phyloP scores from a whole-genome alignment of 352 stramenopile species.

The Phytophthora kernoviae region DNA sequence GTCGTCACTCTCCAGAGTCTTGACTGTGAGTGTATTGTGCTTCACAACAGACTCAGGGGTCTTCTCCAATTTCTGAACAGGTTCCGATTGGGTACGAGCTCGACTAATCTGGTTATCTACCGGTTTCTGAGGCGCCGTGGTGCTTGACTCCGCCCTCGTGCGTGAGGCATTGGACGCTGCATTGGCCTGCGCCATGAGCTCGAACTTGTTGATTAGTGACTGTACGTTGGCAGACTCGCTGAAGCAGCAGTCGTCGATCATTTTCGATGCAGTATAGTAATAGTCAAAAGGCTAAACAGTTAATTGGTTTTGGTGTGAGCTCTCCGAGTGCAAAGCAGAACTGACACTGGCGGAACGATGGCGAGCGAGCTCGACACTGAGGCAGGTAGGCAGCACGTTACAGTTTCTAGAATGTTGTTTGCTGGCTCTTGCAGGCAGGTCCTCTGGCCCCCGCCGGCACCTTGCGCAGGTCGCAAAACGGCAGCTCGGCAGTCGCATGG shows the following conservation, averaged over 20 bases:
- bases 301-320: conserved; percentile 6
- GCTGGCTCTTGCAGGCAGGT: conserved; percentile 14
- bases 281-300: not conserved
- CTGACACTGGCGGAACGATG: conserved; percentile 8
- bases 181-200: conserved; percentile 31
- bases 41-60: not conserved
- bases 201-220: conserved; percentile 43
- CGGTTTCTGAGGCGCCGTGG: conserved; percentile 13
- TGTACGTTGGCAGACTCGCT: conserved; percentile 21
- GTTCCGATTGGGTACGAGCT: conserved; percentile 13
- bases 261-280: not conserved
- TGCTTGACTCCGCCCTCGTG: too few species aligned
- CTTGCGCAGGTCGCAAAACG: conserved; percentile 8
- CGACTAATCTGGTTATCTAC: conserved; percentile 19
- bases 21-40: conserved; percentile 7
- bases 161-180: not conserved
- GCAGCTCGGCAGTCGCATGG: not conserved
- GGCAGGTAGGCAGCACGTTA: too few species aligned
- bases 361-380: conserved; percentile 13
- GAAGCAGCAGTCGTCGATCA: conserved; percentile 14
- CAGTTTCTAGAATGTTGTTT: not conserved
- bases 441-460: not conserved
- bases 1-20: conserved; percentile 9
- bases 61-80: conserved; percentile 5
- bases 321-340: conserved; percentile 22